Conservation (phyloP, 305 asterid species). For the Rubia peregrina region DNA sequence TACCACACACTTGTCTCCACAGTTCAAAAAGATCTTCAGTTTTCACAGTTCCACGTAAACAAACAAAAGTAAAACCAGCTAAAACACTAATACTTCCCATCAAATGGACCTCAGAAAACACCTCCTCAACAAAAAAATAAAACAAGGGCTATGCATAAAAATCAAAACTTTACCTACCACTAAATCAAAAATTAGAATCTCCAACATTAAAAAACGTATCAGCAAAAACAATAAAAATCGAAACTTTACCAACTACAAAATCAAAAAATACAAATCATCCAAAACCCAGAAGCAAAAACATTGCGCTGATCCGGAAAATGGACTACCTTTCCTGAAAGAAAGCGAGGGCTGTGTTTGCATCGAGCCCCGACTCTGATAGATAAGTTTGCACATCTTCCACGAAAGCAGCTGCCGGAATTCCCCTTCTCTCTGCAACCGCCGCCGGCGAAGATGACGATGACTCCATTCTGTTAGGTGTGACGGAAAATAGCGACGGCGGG, state of each 20-base stretch:
- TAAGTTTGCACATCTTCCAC: slow-evolving; percentile 86
- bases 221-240: background rate
- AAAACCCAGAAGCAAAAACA: background rate
- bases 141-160: background rate
- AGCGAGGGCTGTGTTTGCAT: slow-evolving; percentile 75
- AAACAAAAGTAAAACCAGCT: background rate
- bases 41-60: background rate
- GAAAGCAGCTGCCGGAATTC: slow-evolving; percentile 82
- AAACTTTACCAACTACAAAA: background rate
- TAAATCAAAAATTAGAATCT: background rate
- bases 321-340: slow-evolving; percentile 83
- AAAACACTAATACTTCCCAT: background rate
- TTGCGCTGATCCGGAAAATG: background rate
- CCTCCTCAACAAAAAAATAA: background rate
- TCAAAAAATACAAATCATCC: no score
- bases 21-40: background rate
- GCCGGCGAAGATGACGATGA: slow-evolving; percentile 26
- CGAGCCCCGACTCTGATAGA: slow-evolving; percentile 60
- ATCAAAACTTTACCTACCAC: background rate
- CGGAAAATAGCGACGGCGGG: background rate
- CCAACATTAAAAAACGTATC: background rate
- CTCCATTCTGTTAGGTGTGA: background rate
- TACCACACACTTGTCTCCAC: background rate
- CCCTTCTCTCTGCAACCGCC: slow-evolving; percentile 53
- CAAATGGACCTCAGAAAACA: background rate